Evolutionary conservation across 768 basidiomycete genomes (phyloP).

Genomic region (Termitomyces sp.): DNA sequence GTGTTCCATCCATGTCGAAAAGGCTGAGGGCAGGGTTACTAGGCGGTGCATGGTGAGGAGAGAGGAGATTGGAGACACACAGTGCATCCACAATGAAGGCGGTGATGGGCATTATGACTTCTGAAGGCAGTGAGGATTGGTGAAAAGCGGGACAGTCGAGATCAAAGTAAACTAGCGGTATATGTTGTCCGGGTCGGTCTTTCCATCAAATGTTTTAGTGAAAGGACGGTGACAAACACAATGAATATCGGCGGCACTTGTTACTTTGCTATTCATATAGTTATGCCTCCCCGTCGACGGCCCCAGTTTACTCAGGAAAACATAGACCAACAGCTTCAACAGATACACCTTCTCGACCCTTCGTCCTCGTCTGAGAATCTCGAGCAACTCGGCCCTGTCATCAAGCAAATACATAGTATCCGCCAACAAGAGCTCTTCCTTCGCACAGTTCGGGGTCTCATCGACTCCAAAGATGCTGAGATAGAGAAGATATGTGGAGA

Average conservation of each 20-base stretch:
- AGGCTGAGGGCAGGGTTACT: constrained; percentile 33
- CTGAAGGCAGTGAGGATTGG: constrained; percentile 3
- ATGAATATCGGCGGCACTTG: neutral
- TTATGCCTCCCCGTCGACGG: constrained; percentile 74
- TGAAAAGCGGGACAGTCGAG: neutral
- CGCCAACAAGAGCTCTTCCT: constrained; percentile 88
- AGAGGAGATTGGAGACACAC: constrained; percentile 20
- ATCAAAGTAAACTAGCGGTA: constrained; percentile 4
- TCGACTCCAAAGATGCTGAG: constrained; percentile 91
- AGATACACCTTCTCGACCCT: constrained; percentile 84
- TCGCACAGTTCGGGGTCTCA: constrained; percentile 77
- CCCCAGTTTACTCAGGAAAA: constrained; percentile 74
- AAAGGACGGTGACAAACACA: constrained; percentile 33
- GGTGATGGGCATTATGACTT: constrained; percentile 27
- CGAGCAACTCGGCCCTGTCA: constrained; percentile 91
- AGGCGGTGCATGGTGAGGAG: neutral
- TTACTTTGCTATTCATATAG: constrained; percentile 17
- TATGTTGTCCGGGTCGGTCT: neutral
- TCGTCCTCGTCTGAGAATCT: constrained; percentile 90
- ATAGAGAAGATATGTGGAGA: constrained; percentile 95
- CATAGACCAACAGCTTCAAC: constrained; percentile 87
- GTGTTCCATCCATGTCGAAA: constrained; percentile 82
- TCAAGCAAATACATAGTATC: constrained; percentile 87
- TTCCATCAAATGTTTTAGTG: constrained; percentile 25
- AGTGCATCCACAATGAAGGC: constrained; percentile 35